These are phyloP conservation scores for Penicillium canescens DNA, from an alignment of 495 filamentous ascomycete genomes.

Conservation along the genomic window DNA sequence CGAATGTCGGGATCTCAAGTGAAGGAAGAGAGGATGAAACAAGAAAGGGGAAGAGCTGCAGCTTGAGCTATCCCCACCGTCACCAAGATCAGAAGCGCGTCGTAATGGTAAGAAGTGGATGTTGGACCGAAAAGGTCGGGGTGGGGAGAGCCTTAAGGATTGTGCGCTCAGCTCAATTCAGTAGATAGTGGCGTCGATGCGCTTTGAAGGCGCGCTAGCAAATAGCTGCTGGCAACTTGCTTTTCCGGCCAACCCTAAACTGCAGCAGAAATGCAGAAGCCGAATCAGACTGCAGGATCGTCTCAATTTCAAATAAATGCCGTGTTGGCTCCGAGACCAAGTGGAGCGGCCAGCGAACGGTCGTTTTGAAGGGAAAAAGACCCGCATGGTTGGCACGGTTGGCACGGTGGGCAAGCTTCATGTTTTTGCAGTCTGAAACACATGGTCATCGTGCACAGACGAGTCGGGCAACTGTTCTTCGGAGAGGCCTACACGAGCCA, in stretches of 20 bases:
- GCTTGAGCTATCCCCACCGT: constrained; percentile 5
- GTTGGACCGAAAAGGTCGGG: background rate
- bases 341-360: constrained; percentile 19
- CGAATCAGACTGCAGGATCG: constrained; percentile 12
- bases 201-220: too few relatives aligned
- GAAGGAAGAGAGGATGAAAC: background rate
- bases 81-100: background rate
- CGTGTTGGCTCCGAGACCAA: constrained; percentile 19
- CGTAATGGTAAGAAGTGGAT: background rate
- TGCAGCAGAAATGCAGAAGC: background rate
- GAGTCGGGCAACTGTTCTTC: too few relatives aligned
- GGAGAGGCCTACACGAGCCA: too few relatives aligned
- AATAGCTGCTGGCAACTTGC: too few relatives aligned
- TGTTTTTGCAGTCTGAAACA: constrained; percentile 18
- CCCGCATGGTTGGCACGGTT: too few relatives aligned
- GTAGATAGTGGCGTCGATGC: too few relatives aligned
- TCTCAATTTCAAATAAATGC: constrained; percentile 15
- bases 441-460: too few relatives aligned
- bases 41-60: constrained; percentile 2
- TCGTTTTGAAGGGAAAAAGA: constrained; percentile 10
- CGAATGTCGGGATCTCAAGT: background rate
- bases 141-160: background rate
- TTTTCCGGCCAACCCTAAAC: background rate
- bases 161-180: too few relatives aligned
- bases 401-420: background rate